phyloP scores from a whole-genome alignment of 1,139 yeast species.

The Kluyveromyces marxianus region DNA sequence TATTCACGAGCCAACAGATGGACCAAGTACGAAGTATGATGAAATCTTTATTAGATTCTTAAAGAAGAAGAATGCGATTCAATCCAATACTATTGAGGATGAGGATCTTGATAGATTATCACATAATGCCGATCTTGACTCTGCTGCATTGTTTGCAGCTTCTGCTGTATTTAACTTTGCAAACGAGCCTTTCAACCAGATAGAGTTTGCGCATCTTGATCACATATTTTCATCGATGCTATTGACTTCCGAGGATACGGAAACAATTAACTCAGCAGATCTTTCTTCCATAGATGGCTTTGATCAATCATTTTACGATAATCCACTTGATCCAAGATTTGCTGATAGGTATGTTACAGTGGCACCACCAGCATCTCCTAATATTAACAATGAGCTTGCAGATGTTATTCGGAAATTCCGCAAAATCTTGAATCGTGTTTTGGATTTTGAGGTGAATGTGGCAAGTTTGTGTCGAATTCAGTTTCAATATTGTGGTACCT shows the following conservation, averaged over 20 bases:
- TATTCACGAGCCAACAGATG: constrained; percentile 30
- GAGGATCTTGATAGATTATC: constrained; percentile 26
- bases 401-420: constrained; percentile 28
- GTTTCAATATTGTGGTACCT: constrained; percentile 30
- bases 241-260: constrained; percentile 18
- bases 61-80: constrained; percentile 21
- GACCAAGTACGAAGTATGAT: constrained; percentile 29
- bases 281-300: constrained; percentile 23
- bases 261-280: constrained; percentile 20
- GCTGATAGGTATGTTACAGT: constrained; percentile 24
- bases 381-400: constrained; percentile 26
- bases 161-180: constrained; percentile 28
- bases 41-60: constrained; percentile 28
- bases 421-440: constrained; percentile 27
- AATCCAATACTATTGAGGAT: constrained; percentile 22
- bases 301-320: constrained; percentile 27
- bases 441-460: constrained; percentile 31
- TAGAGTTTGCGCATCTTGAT: constrained; percentile 28
- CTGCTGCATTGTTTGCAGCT: constrained; percentile 31
- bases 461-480: constrained; percentile 31
- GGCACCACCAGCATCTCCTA: constrained; percentile 26
- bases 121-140: constrained; percentile 26
- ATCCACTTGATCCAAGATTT: constrained; percentile 26
- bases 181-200: constrained; percentile 25
- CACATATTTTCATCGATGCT: constrained; percentile 24